Base-by-base conservation (phyloP, 345 rosid species). In the Ceriops zippeliana region DNA sequence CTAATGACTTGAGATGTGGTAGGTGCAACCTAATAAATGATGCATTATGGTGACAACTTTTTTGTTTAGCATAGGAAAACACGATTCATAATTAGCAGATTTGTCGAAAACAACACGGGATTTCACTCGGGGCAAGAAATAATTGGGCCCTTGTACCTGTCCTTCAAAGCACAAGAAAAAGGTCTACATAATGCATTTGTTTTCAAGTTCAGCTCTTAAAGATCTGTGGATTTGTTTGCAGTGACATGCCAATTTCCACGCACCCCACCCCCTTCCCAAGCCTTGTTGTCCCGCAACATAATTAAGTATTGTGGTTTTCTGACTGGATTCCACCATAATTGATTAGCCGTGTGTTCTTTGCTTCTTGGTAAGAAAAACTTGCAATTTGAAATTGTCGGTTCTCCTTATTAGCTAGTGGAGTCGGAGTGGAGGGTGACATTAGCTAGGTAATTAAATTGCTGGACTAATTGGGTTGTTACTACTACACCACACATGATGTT, bases 301-400 rank as follows among this genome's bases (percentile, higher is more conserved):
- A 13, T 38, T 24, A 26, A 46, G 20, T 2, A 10, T 26, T 46
- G 51, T 46, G 31, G 54, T 17, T 46, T 27, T 46, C 52, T 7
- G 54, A 46, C 46, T 68, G 71, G 42, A 68, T 58, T 68, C 63
- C 63, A 68, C 64, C 58, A 63, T 27, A 47, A 7, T 57, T 20
- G 27, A 11, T 34, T 34, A 66, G 27, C 19, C 65, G 5, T 8
- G 7, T 16, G 34, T 30, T 1, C 9, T 27, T 27, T 28, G 35
- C 28, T 28, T 38, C 56, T 28, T 38, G 22, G 38, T 6, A 15
- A 16, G 56, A 58, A 27, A 22, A 59, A 57, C 27, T 20, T 58
- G 54, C 7, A 57, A 57, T 37, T 27, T 58, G 54, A 3, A 38
- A 30, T 9, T 13, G 28, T 42, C 32, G 42, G 62, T 27, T 67